Base-by-base conservation (phyloP, 768 basidiomycete genomes). In the Gymnopilus dilepis region DNA sequence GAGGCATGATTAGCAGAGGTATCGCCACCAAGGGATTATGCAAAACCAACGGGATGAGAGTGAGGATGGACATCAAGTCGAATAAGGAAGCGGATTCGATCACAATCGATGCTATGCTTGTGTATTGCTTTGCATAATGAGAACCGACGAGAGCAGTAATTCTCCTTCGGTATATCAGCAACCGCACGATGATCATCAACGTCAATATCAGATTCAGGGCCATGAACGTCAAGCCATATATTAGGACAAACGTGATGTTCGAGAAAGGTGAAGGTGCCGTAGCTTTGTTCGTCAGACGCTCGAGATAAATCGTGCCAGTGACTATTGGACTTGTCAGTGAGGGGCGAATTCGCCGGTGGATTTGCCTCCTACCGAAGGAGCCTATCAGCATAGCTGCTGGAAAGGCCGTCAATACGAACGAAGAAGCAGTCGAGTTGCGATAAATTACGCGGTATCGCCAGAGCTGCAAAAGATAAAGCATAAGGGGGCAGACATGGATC, bases 381-480 rank as follows among this genome's bases (percentile, higher is more conserved):
- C 34, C 45, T 4, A 65, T 31, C 11, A 62, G 53, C 45, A 65
- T 40, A 3, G 54, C 6, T 2, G 24, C 33, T 1, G 66, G 60
- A 24, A 62, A 22, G 5, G 51, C 51, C 34, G 65, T 45, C 13
- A 65, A 30, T 5, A 62, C 9, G 24, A 56, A 40, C 3, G 62
- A 22, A 8, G 66, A 41, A 3, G 43, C 33, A 12, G 31, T 62
- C 24, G 61, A 62, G 24, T 42, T 63, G 17, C 48, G 48, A 54
- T 67, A 69, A 17, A 69, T 69, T 19, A 69, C 62, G 19, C 42
- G 57, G 43, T 59, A 67, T 26, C 68, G 34, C 68, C 68, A 69
- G 1, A 69, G 37, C 68, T 69, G 24, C 19, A 24, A 42, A 9
- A 9, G 1, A 33, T 37, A 5, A 21, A 24, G 19, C 7, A 13